Percentiles rank a stretch among this genome's conserved stretches.
Conservation (phyloP, 2,329 filamentous ascomycete genomes). For the Colletotrichum camelliae region DNA sequence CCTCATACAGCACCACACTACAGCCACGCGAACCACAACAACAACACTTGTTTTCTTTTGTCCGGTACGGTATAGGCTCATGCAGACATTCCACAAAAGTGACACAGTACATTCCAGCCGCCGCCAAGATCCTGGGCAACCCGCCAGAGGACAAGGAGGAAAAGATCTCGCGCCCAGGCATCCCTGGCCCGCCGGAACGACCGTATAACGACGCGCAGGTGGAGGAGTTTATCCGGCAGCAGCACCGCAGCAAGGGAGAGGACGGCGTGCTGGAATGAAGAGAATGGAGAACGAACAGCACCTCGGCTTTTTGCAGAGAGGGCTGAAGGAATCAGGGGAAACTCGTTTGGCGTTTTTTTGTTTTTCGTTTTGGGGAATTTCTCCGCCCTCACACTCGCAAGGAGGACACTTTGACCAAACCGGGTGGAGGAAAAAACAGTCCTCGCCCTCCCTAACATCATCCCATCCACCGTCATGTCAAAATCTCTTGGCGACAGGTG, state of each 20-base stretch:
- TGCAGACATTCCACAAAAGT: constrained; percentile 32
- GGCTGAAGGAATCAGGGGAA: background rate
- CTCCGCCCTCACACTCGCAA: background rate
- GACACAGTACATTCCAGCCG: constrained; percentile 48
- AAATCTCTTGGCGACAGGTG: background rate
- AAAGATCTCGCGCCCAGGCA: constrained; percentile 27
- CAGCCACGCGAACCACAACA: background rate
- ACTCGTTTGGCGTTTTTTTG: background rate
- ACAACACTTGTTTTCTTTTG: background rate
- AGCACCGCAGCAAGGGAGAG: constrained; percentile 51
- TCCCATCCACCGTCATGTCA: background rate
- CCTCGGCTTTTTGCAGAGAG: background rate
- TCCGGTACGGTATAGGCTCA: constrained; percentile 3
- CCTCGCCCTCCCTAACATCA: background rate
- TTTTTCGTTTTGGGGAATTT: background rate
- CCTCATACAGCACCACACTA: background rate
- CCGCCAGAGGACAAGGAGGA: constrained; percentile 30
- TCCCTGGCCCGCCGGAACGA: constrained; percentile 44
- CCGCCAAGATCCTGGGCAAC: constrained; percentile 44
- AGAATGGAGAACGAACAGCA: background rate
- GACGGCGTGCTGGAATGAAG: constrained; percentile 28
- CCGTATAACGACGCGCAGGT: constrained; percentile 54
- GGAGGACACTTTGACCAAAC: background rate
- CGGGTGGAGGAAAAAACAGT: background rate
- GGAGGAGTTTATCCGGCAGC: constrained; percentile 58